Evolutionary conservation across 495 filamentous ascomycete species (phyloP).

Genomic region (Hypoxylon intermedium): DNA sequence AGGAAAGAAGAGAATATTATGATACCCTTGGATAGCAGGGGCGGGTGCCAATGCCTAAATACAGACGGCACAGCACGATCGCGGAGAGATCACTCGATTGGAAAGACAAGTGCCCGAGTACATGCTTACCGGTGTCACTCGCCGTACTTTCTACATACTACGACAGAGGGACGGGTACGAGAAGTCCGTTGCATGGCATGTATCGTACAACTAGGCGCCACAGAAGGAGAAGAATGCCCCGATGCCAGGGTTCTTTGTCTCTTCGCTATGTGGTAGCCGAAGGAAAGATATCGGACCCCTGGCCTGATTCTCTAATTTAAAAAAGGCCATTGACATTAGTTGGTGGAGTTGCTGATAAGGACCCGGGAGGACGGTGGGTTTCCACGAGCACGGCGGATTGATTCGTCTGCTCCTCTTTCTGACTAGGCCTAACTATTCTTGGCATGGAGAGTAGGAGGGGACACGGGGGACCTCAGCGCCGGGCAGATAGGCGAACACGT

Average conservation of each 20-base stretch:
- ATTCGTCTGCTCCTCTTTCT: slow-evolving; percentile 20
- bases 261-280: background rate
- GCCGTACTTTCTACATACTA: slow-evolving; percentile 15
- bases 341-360: slow-evolving; percentile 40
- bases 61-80: slow-evolving; percentile 10
- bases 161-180: slow-evolving; percentile 12
- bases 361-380: slow-evolving; percentile 29
- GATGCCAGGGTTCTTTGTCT: slow-evolving; percentile 30
- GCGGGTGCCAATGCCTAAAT: slow-evolving; percentile 35
- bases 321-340: slow-evolving; percentile 14
- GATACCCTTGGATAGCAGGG: slow-evolving; percentile 19
- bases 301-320: slow-evolving; percentile 19
- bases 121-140: slow-evolving; percentile 12
- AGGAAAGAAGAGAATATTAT: slow-evolving; percentile 19
- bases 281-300: slow-evolving; percentile 20
- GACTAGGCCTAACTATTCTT: slow-evolving; percentile 22
- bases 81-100: slow-evolving; percentile 30
- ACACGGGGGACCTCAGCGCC: background rate
- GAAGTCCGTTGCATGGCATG: background rate
- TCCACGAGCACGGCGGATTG: slow-evolving; percentile 11
- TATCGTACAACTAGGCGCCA: slow-evolving; percentile 14
- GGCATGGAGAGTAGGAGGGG: slow-evolving; percentile 21
- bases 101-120: slow-evolving; percentile 12
- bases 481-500: slow-evolving; percentile 3
- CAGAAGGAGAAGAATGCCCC: slow-evolving; percentile 10